phyloP scores from a whole-genome alignment of 208 protist genomes.

The Endotrypanum monterogeii region DNA sequence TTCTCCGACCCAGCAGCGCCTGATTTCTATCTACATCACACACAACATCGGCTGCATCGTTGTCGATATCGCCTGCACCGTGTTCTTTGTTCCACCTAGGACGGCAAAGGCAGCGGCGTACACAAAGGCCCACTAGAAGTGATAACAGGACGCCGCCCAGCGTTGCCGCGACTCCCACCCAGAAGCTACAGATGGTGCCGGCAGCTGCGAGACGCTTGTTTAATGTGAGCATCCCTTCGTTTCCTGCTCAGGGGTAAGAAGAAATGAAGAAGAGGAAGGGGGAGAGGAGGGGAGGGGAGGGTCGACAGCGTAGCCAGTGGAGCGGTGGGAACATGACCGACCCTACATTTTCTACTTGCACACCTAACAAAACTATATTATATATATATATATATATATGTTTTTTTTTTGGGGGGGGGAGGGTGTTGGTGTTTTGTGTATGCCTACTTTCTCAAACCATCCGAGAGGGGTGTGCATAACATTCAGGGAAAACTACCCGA shows the following conservation, averaged over 20 bases:
- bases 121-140: neutral
- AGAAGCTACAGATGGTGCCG: neutral
- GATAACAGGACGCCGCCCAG: neutral
- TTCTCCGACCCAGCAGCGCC: neutral
- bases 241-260: neutral
- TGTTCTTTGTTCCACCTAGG: too few species aligned
- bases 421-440: too few species aligned
- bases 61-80: neutral
- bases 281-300: neutral
- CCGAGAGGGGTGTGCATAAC: too few species aligned
- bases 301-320: neutral
- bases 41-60: neutral
- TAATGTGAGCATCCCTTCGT: neutral
- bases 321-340: neutral
- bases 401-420: neutral
- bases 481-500: too few species aligned
- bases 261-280: neutral
- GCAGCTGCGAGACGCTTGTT: neutral
- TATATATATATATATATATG: neutral
- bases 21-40: neutral
- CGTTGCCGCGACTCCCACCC: conserved; percentile 6
- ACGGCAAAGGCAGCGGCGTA: conserved; percentile 3
- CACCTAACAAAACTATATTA: neutral
- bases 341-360: neutral
- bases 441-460: too few species aligned